Percentiles rank a stretch among this genome's conserved stretches.
Conservation (phyloP, 169 alveolate genomes). For the Plasmodium fragile region DNA sequence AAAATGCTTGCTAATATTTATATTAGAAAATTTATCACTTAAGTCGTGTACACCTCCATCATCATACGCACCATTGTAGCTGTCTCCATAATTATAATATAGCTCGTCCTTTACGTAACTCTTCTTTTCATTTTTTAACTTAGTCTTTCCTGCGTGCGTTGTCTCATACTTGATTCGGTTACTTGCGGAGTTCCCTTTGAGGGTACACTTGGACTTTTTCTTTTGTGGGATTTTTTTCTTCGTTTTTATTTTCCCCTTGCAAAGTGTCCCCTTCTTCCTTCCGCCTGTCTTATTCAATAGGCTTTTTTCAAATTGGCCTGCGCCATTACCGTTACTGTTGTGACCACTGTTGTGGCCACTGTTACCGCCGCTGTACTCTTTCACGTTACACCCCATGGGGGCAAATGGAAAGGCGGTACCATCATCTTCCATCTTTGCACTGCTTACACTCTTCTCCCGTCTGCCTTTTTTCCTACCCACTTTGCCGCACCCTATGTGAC, state of each 20-base stretch:
- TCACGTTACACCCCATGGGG: neutral
- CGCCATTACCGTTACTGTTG: neutral
- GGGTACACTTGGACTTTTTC: neutral
- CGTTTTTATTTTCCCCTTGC: neutral
- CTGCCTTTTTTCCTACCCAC: neutral
- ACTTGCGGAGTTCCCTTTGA: neutral
- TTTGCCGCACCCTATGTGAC: neutral
- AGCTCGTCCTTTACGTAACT: neutral
- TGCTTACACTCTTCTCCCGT: neutral
- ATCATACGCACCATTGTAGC: neutral
- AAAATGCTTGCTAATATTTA: slow-evolving; percentile 46
- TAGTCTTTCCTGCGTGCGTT: neutral
- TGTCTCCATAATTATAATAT: neutral
- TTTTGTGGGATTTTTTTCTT: neutral
- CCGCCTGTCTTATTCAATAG: neutral
- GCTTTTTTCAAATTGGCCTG: neutral
- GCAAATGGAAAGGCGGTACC: neutral
- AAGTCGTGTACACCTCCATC: neutral
- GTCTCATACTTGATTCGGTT: neutral
- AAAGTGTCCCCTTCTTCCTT: neutral
- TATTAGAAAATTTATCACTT: slow-evolving; percentile 34
- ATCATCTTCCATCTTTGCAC: neutral
- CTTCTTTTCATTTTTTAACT: slow-evolving; percentile 5
- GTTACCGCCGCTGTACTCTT: neutral
- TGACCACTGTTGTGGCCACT: neutral